These are phyloP conservation scores for Lonicera japonica DNA, from an alignment of 129 eudicot genomes.

Conservation along the genomic window DNA sequence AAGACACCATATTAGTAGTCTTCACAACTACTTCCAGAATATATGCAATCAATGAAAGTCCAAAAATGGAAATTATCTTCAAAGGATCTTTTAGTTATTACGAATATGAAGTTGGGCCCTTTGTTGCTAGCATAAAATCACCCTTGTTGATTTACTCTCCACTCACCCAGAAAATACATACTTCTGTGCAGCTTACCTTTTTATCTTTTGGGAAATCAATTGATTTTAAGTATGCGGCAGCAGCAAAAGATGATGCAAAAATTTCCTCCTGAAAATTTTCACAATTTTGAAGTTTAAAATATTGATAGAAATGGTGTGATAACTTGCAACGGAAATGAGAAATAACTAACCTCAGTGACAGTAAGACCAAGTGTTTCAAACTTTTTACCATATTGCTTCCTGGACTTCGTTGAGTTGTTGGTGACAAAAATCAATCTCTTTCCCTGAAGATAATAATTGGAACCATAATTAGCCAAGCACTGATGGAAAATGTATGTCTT, in stretches of 20 bases:
- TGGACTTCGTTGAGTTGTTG: slow-evolving; percentile 94
- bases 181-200: slow-evolving; percentile 46
- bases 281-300: slow-evolving; percentile 22
- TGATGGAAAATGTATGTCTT: slow-evolving; percentile 4
- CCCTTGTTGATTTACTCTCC: background rate
- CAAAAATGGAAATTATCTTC: too few species aligned
- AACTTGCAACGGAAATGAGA: slow-evolving; percentile 7
- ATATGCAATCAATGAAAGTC: too few species aligned
- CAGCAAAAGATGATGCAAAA: slow-evolving; percentile 98
- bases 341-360: slow-evolving; percentile 72
- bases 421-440: slow-evolving; percentile 92
- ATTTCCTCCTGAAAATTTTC: slow-evolving; percentile 85
- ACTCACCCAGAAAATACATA: background rate
- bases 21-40: too few species aligned
- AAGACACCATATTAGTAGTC: too few species aligned
- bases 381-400: slow-evolving; percentile 96
- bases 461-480: background rate
- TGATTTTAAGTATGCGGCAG: slow-evolving; percentile 91
- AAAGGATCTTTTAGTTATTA: background rate
- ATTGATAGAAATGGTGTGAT: slow-evolving; percentile 2
- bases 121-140: background rate
- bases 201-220: slow-evolving; percentile 92
- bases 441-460: slow-evolving; percentile 41
- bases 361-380: slow-evolving; percentile 91
- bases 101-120: background rate